phyloP scores from a whole-genome alignment of 2,329 filamentous ascomycete genomes.

The Fusarium albosuccineum region DNA sequence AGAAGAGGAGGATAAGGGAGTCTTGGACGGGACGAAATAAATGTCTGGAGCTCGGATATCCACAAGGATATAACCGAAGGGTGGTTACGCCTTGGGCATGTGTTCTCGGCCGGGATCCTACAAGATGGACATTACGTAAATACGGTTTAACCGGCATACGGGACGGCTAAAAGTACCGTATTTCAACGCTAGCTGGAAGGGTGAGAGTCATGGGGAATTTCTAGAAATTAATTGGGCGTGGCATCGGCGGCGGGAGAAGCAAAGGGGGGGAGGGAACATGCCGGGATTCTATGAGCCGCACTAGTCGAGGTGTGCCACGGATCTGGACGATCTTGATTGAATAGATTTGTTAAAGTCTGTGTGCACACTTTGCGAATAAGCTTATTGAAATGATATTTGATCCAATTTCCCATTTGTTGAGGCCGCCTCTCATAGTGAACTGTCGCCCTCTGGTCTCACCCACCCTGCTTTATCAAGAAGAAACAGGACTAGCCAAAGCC shows the following conservation, averaged over 20 bases:
- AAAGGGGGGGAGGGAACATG: background rate
- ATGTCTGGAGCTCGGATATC: background rate
- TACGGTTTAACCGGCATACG: background rate
- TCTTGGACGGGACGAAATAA: background rate
- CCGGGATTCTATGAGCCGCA: background rate
- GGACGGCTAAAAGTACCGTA: background rate
- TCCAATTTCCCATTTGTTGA: background rate
- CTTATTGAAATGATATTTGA: background rate
- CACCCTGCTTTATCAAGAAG: background rate
- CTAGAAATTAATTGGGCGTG: constrained; percentile 1
- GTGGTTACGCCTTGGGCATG: background rate
- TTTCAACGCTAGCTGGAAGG: constrained; percentile 4
- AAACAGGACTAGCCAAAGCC: background rate
- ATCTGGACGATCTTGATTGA: background rate
- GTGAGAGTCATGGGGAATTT: background rate
- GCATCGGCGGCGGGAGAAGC: background rate
- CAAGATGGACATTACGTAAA: constrained; percentile 8
- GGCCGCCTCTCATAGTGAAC: background rate
- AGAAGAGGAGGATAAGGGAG: background rate
- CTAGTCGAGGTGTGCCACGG: constrained; percentile 4
- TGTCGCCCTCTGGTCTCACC: background rate
- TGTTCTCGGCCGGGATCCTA: constrained; percentile 1
- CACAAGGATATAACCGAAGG: background rate
- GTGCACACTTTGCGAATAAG: constrained; percentile 3
- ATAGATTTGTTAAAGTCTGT: background rate